Base-by-base conservation (phyloP, 148 eudicot genomes). In the Rhododendron henanense region DNA sequence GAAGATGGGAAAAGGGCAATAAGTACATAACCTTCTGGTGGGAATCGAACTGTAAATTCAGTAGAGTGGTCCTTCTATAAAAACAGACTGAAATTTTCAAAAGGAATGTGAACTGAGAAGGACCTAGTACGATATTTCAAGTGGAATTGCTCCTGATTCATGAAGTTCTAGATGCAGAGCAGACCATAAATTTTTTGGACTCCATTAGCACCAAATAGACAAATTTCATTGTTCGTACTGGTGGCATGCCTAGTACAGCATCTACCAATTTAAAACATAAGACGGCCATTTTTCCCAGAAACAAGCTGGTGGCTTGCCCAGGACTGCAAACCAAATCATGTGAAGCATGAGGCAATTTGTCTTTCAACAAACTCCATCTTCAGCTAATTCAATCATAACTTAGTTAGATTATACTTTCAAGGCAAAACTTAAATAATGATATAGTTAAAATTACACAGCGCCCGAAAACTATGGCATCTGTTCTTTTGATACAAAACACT, bases 1-100 rank as follows among this genome's bases (percentile, higher is more conserved):
- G 5, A 77, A 88, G 87, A 87, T 78, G 51, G 18, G 45, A 35
- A 84, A 74, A 53, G 50, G 81, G 88, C 87, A 84, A 71, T 37
- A 76, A 81, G 51, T 33, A 31, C 47, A 77, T 48, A 53, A 81
- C 86, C 51, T 84, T 75, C 79, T 21, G 35, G 21, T 57, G 15
- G 59, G 41, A 76, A 51, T n/a, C 47, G 31, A 81, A 33, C 63
- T 59, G 5, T 23, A 61, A 61, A 57, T 35, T 33, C 31, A 23
- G 84, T n/a, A 39, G 45, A 82, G n/a, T 59, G 65, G 19, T 57
- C 83, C 45, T 33, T 53, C 44, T 28, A 41, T 33, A 74, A 78
- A 45, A 50, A 50, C 6, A 41, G 47, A 48, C 31, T 50, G 84
- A 85, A 15, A 21, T 16, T 80, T 85, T 13, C 31, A 16, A 51